phyloP scores from a whole-genome alignment of 208 protist genomes.

The Acanthamoeba triangularis region DNA sequence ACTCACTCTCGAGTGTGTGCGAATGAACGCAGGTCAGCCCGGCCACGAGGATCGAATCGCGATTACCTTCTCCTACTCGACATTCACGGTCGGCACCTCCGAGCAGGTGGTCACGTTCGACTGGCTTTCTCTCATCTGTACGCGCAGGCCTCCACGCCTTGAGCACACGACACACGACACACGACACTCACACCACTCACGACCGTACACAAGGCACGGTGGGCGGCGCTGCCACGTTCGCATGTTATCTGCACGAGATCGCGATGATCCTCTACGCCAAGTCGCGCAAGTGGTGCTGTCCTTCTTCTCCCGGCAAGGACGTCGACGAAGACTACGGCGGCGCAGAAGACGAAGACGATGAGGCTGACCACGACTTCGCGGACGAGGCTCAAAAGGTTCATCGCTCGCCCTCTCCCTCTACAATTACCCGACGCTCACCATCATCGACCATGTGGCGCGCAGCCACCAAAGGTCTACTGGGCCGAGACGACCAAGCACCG shows the following conservation, averaged over 20 bases:
- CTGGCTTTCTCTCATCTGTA: constrained; percentile 12
- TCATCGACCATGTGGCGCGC: too few relatives aligned
- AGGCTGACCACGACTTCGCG: too few relatives aligned
- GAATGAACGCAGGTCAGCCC: too few relatives aligned
- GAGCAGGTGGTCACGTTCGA: not conserved
- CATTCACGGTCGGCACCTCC: not conserved
- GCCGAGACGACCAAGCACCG: too few relatives aligned
- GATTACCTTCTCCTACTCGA: constrained; percentile 12
- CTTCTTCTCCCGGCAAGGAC: not conserved
- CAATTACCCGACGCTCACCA: too few relatives aligned
- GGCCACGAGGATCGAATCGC: not conserved
- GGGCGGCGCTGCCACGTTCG: not conserved
- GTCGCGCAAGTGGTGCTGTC: not conserved
- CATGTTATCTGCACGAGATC: constrained; percentile 19
- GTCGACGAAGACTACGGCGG: not conserved
- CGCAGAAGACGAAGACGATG: not conserved
- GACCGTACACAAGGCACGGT: not conserved
- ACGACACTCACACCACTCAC: not conserved
- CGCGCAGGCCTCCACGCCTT: not conserved
- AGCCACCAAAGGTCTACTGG: too few relatives aligned
- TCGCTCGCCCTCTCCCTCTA: too few relatives aligned
- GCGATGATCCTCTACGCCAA: not conserved
- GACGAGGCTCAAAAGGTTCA: too few relatives aligned
- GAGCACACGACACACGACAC: not conserved
- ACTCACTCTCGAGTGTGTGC: too few relatives aligned